Percentiles rank a stretch among this genome's conserved stretches.
These are phyloP conservation scores for Lentinula lateritia DNA, from an alignment of 768 basidiomycete genomes.

Conservation along the genomic window DNA sequence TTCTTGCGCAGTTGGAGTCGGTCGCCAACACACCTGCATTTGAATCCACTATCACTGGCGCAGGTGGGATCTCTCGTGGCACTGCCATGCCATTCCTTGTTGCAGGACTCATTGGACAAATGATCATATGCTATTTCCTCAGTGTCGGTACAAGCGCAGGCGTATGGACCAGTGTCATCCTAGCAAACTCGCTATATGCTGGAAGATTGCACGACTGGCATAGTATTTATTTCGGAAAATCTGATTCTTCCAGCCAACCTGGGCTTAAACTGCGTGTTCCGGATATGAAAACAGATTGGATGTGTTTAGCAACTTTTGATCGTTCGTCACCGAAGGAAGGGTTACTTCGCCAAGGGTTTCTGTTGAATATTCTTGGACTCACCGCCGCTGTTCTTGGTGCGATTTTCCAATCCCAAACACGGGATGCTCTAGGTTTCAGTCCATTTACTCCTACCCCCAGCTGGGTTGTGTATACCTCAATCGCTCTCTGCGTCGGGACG, in stretches of 20 bases:
- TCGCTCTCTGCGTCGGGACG: conserved; percentile 1
- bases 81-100: conserved; percentile 18
- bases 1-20: conserved; percentile 14
- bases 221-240: conserved; percentile 17
- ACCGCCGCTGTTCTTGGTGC: conserved; percentile 20
- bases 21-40: conserved; percentile 14
- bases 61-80: conserved; percentile 14
- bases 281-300: conserved; percentile 12
- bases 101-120: conserved; percentile 18
- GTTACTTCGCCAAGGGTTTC: conserved; percentile 16
- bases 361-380: conserved; percentile 17
- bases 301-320: conserved; percentile 21
- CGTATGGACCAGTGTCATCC: conserved; percentile 20
- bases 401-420: conserved; percentile 17
- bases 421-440: conserved; percentile 16
- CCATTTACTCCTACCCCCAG: conserved; percentile 11
- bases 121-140: conserved; percentile 21
- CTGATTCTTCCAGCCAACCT: conserved; percentile 10
- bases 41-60: conserved; percentile 10
- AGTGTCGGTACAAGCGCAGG: conserved; percentile 20
- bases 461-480: conserved; percentile 21
- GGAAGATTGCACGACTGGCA: conserved; percentile 18
- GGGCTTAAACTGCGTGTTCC: conserved; percentile 13
- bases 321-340: conserved; percentile 18
- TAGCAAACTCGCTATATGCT: conserved; percentile 17